phyloP scores from a whole-genome alignment of 345 rosid genomes.

The Boechera retrofracta region DNA sequence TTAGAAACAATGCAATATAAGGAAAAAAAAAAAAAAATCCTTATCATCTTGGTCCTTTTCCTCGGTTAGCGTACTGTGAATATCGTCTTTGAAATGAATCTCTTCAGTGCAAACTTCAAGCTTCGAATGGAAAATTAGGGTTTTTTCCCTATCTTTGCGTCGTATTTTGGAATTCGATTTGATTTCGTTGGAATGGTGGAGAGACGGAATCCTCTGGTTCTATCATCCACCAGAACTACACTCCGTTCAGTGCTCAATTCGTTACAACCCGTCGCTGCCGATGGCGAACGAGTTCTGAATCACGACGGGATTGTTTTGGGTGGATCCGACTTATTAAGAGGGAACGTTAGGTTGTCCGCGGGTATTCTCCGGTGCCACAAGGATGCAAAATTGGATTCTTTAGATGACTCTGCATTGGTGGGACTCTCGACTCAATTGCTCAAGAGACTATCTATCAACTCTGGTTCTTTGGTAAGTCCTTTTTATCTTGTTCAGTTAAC shows the following conservation, averaged over 20 bases:
- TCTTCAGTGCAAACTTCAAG: not conserved
- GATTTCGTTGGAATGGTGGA: constrained; percentile 54
- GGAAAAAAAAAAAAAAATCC: too few species aligned
- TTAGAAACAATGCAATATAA: too few species aligned
- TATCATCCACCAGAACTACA: constrained; percentile 73
- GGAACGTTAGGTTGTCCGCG: constrained; percentile 51
- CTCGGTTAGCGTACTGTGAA: constrained; percentile 42
- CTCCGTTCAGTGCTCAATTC: constrained; percentile 64
- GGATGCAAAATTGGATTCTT: constrained; percentile 51
- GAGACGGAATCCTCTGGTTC: constrained; percentile 82
- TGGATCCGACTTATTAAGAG: constrained; percentile 26
- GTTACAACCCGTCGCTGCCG: constrained; percentile 39
- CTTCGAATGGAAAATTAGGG: constrained; percentile 21
- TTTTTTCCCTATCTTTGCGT: not conserved
- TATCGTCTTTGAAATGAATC: not conserved
- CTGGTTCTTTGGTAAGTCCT: constrained; percentile 75
- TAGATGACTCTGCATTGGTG: constrained; percentile 68
- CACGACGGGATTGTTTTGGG: constrained; percentile 16
- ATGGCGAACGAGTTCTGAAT: constrained; percentile 16
- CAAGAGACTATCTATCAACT: constrained; percentile 65
- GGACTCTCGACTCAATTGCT: constrained; percentile 74
- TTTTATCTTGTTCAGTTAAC: constrained; percentile 6
- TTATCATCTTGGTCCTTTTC: constrained; percentile 25
- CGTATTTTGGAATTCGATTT: constrained; percentile 4
- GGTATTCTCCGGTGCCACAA: constrained; percentile 69